A percentile compares a stretch with the other conserved stretches of the same genome.
Evolutionary conservation across 345 rosid genomes (phyloP).

Genomic region (Eucalyptus brandiana): DNA sequence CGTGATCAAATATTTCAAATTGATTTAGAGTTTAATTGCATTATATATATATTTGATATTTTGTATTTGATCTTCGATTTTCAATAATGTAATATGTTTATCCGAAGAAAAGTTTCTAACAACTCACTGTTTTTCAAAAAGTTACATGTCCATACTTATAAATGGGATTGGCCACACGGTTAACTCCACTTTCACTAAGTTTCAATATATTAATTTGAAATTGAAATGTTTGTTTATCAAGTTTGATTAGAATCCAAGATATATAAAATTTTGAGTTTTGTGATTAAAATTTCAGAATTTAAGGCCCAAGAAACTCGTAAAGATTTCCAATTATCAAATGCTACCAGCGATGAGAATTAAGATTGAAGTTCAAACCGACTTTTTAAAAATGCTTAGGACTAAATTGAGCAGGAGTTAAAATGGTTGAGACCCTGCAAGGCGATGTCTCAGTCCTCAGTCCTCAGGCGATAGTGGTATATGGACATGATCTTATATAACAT

Average conservation of each 20-base stretch:
- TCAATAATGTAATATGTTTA: too few relatives aligned
- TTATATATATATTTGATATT: too few relatives aligned
- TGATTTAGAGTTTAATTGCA: too few relatives aligned
- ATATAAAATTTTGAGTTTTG: neutral
- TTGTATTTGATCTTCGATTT: too few relatives aligned
- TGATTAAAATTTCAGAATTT: neutral
- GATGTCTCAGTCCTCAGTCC: neutral
- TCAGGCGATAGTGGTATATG: neutral
- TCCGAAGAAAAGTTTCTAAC: accelerated
- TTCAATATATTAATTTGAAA: neutral
- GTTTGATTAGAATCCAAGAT: neutral
- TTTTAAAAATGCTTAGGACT: neutral
- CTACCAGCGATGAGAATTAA: accelerated
- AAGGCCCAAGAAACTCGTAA: neutral
- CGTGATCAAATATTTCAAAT: neutral
- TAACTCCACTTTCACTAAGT: neutral
- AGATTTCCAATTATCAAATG: neutral
- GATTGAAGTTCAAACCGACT: neutral
- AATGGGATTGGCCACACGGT: neutral
- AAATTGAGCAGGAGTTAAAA: too few relatives aligned
- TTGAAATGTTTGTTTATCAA: neutral
- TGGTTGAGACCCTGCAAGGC: neutral
- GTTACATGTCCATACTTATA: neutral
- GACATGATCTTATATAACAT: neutral
- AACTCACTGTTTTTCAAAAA: too few relatives aligned